Conservation (phyloP, 148 eudicot genomes). For the Silene latifolia region DNA sequence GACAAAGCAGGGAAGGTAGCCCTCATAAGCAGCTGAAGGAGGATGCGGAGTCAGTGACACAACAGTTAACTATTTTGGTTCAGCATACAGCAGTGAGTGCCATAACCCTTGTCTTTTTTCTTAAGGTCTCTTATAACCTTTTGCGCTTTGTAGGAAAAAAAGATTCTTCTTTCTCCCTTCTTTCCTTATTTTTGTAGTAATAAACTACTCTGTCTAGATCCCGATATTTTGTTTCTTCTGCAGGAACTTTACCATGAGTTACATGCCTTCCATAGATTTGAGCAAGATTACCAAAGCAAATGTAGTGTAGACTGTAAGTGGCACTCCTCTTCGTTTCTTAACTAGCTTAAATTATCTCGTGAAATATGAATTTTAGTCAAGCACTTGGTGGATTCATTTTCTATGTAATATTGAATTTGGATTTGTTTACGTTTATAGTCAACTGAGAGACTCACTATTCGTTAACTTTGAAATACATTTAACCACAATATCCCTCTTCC, state of each 20-base stretch:
- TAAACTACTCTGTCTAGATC: constrained; percentile 2
- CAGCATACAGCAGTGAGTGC: constrained; percentile 82
- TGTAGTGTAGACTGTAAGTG: constrained; percentile 30
- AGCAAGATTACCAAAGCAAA: constrained; percentile 38
- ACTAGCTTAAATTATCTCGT: background rate
- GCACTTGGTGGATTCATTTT: too few species aligned
- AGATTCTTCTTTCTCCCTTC: background rate
- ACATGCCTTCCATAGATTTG: constrained; percentile 40
- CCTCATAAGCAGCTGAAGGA: constrained; percentile 65
- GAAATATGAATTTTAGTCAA: background rate
- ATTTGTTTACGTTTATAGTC: too few species aligned
- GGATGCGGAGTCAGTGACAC: constrained; percentile 62
- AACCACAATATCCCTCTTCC: too few species aligned
- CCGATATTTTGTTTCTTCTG: background rate
- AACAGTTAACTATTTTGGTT: constrained; percentile 59
- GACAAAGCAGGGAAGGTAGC: constrained; percentile 40
- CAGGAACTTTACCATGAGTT: constrained; percentile 49
- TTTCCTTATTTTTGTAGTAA: background rate
- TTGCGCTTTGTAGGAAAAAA: background rate
- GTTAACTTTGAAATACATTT: too few species aligned
- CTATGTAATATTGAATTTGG: too few species aligned
- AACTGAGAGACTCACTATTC: too few species aligned
- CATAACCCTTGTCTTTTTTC: background rate
- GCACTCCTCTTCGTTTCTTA: background rate
- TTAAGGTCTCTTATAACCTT: background rate